Evolutionary conservation across 352 stramenopile species (phyloP).

Genomic region (Globisporangium cylindrosporum): DNA sequence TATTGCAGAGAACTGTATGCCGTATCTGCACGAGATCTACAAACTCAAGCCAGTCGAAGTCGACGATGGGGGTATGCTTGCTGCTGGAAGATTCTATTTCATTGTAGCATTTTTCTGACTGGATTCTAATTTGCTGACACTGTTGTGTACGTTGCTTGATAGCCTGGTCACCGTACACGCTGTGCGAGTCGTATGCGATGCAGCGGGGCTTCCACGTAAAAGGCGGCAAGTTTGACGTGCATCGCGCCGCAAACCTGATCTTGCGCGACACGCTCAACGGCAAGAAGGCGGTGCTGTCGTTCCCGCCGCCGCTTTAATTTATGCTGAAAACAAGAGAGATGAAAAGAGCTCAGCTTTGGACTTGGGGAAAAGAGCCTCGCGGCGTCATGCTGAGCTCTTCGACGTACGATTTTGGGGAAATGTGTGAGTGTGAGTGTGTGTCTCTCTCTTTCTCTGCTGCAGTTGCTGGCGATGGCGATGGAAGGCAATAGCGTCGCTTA

Average conservation of each 20-base stretch:
- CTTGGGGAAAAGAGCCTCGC: neutral
- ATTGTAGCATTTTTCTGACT: neutral
- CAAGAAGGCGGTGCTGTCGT: conserved; percentile 81
- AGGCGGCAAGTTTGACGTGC: conserved; percentile 71
- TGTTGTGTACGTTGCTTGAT: neutral
- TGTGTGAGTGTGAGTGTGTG: too few relatives aligned
- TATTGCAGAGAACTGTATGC: conserved; percentile 78
- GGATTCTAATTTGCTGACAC: neutral
- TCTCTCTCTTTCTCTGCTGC: too few relatives aligned
- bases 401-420: neutral
- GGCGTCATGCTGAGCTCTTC: neutral
- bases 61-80: conserved; percentile 43
- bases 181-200: conserved; percentile 74
- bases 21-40: conserved; percentile 72
- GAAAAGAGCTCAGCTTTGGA: neutral
- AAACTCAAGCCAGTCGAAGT: conserved; percentile 73
- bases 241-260: conserved; percentile 67
- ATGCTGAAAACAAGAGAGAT: neutral
- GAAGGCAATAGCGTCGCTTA: too few relatives aligned
- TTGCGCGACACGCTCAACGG: conserved; percentile 76
- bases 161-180: conserved; percentile 75
- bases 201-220: conserved; percentile 74
- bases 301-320: conserved; percentile 41
- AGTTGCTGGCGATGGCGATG: neutral
- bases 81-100: neutral